phyloP scores from a whole-genome alignment of 2,329 filamentous ascomycete genomes.

The Botrytis sinoallii region DNA sequence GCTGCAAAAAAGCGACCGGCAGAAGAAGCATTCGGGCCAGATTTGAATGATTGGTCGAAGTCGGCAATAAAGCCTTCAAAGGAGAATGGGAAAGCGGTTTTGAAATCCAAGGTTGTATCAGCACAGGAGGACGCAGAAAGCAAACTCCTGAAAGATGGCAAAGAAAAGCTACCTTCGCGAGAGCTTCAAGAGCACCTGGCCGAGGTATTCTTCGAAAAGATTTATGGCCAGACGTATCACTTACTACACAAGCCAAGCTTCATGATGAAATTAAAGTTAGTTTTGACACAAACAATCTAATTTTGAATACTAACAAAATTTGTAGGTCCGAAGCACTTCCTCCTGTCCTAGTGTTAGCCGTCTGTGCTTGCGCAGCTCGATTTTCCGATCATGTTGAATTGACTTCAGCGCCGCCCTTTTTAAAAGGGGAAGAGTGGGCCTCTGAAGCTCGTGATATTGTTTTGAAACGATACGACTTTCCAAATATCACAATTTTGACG shows the following conservation, averaged over 20 bases:
- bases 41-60: conserved; percentile 78
- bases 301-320: conserved; percentile 19
- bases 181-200: conserved; percentile 92
- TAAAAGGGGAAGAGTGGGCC: conserved; percentile 90
- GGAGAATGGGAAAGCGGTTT: conserved; percentile 37
- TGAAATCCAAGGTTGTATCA: conserved; percentile 52
- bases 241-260: conserved; percentile 96
- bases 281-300: conserved; percentile 22
- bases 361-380: conserved; percentile 91
- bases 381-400: conserved; percentile 88
- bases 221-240: conserved; percentile 94
- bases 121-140: conserved; percentile 69
- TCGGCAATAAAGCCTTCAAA: conserved; percentile 51
- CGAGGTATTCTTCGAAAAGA: conserved; percentile 91
- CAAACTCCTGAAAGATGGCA: conserved; percentile 75
- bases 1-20: conserved; percentile 73
- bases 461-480: conserved; percentile 83
- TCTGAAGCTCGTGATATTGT: conserved; percentile 83
- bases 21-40: conserved; percentile 82
- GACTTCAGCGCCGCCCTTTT: conserved; percentile 67
- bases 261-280: conserved; percentile 77
- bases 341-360: conserved; percentile 86
- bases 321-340: conserved; percentile 71
- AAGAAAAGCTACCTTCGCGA: conserved; percentile 75
- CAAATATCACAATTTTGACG: conserved; percentile 93